phyloP scores from a whole-genome alignment of 208 protist genomes.

The Balamuthia mandrillaris region DNA sequence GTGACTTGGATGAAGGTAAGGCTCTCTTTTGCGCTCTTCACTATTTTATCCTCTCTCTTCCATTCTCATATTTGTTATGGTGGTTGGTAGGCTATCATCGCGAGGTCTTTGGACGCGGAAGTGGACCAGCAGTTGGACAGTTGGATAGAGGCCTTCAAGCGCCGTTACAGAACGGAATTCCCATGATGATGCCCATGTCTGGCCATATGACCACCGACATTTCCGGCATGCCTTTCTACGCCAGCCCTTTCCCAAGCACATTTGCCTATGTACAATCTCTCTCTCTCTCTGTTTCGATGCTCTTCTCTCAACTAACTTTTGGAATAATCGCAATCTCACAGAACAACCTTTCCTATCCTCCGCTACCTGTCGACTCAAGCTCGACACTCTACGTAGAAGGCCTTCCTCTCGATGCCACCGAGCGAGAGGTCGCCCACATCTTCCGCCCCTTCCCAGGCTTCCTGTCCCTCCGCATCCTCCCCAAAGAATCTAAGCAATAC shows the following conservation, averaged over 20 bases:
- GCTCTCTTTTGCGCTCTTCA: not conserved
- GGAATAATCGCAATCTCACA: not conserved
- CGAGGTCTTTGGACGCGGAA: not conserved
- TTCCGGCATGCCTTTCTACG: not conserved
- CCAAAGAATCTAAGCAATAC: constrained; percentile 7
- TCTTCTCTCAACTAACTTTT: not conserved
- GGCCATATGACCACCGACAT: too few relatives aligned
- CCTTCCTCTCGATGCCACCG: constrained; percentile 31
- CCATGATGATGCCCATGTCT: too few relatives aligned
- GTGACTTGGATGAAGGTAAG: too few relatives aligned
- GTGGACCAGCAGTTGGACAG: not conserved
- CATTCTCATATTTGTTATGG: not conserved
- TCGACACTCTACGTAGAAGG: constrained; percentile 39
- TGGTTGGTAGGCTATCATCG: not conserved
- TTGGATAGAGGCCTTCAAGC: too few relatives aligned
- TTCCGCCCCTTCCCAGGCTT: constrained; percentile 36
- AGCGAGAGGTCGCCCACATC: constrained; percentile 39
- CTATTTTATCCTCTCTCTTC: not conserved
- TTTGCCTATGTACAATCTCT: not conserved
- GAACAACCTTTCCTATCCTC: not conserved
- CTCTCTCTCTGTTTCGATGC: not conserved
- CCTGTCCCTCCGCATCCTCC: constrained; percentile 32
- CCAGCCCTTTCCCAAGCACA: not conserved
- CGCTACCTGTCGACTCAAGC: not conserved
- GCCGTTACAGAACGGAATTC: too few relatives aligned